Percentiles rank a stretch among this genome's conserved stretches.
Conservation (phyloP, 257 asterid genomes). For the Solanum raphanifolium region DNA sequence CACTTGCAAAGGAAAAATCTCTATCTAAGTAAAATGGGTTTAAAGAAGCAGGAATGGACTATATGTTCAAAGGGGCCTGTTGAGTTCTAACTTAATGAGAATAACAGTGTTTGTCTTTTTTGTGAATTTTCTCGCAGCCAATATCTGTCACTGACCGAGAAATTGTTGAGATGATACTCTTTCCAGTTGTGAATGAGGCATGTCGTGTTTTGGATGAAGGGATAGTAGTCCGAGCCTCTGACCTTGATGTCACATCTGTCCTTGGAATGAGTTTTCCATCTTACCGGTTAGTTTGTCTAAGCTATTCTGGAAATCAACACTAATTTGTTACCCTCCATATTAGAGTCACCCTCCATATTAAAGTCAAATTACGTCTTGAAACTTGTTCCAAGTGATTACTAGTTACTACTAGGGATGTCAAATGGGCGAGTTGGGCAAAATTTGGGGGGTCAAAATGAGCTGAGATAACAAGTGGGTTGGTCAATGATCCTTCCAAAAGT, state of each 20-base stretch:
- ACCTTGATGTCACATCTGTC: constrained; percentile 82
- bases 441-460: neutral
- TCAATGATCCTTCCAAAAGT: neutral
- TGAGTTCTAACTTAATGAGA: neutral
- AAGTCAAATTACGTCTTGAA: neutral
- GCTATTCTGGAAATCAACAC: neutral
- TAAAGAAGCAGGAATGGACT: neutral
- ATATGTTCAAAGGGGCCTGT: neutral
- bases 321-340: constrained; percentile 37
- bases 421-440: neutral
- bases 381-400: neutral
- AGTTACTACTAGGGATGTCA: neutral
- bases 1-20: constrained; percentile 35
- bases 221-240: constrained; percentile 82
- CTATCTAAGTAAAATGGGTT: neutral
- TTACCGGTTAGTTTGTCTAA: neutral
- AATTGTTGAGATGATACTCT: constrained; percentile 83
- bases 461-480: neutral
- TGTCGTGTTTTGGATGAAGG: constrained; percentile 91
- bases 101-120: neutral
- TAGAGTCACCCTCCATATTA: constrained; percentile 4
- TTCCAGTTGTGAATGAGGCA: constrained; percentile 95
- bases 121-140: constrained; percentile 45
- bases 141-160: constrained; percentile 73
- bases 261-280: constrained; percentile 70